Evolutionary conservation across 371 early-diverging fungal species (phyloP).

Genomic region (Circinella minor): DNA sequence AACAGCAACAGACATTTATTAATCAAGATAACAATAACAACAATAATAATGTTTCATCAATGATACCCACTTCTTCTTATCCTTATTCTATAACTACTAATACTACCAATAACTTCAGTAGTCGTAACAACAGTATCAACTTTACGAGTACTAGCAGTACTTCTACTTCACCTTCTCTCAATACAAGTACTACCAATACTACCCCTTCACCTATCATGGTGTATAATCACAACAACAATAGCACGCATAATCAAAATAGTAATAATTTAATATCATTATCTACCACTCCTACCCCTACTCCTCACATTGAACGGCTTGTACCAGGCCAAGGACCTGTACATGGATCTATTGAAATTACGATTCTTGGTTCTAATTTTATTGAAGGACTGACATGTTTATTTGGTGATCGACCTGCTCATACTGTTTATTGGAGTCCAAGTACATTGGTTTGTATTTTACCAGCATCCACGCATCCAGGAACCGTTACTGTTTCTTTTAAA

Average conservation of each 20-base stretch:
- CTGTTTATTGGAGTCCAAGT: conserved; percentile 69
- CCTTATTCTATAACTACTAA: not conserved
- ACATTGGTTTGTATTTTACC: conserved; percentile 83
- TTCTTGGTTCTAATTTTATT: conserved; percentile 76
- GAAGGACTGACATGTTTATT: conserved; percentile 75
- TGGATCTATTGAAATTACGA: conserved; percentile 77
- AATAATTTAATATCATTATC: not conserved
- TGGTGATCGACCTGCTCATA: conserved; percentile 74
- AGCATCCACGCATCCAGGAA: conserved; percentile 68
- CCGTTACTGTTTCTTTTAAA: conserved; percentile 72
- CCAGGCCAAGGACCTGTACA: conserved; percentile 77
- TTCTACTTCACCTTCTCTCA: not conserved
- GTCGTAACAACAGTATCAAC: too few relatives aligned
- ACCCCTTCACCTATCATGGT: not conserved
- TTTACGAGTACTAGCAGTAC: not conserved
- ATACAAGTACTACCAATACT: not conserved
- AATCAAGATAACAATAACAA: too few relatives aligned
- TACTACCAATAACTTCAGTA: not conserved
- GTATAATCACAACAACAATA: too few relatives aligned
- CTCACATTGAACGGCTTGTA: conserved; percentile 59
- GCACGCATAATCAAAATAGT: not conserved
- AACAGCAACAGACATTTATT: too few relatives aligned
- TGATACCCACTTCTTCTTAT: conserved; percentile 8
- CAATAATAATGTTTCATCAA: not conserved
- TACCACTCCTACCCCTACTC: conserved; percentile 36